phyloP scores from a whole-genome alignment of 2,329 filamentous ascomycete species.

The Fusarium sp. region DNA sequence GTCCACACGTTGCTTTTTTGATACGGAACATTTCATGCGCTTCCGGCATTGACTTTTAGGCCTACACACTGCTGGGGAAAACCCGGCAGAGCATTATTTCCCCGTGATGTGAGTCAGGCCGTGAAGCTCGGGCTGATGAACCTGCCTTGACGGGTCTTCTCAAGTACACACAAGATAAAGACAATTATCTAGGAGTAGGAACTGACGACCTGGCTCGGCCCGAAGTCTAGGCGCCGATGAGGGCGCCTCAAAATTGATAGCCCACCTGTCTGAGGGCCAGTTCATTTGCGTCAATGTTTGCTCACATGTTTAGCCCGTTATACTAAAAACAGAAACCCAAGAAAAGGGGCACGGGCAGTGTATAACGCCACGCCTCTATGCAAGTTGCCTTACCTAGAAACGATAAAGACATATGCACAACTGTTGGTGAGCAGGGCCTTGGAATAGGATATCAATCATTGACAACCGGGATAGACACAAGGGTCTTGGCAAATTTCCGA shows the following conservation, averaged over 20 bases:
- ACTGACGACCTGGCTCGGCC: conserved; percentile 19
- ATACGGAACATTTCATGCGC: background rate
- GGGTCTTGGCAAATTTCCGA: too few species aligned
- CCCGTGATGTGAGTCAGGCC: background rate
- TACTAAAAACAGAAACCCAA: conserved; percentile 21
- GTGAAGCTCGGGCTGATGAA: background rate
- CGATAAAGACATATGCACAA: background rate
- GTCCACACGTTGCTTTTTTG: background rate
- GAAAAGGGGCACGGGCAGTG: background rate
- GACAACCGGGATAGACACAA: background rate
- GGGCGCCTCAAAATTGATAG: conserved; percentile 15
- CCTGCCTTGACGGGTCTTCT: background rate
- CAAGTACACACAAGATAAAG: background rate
- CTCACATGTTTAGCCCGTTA: conserved; percentile 3
- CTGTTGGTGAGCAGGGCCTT: background rate
- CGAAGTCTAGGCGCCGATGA: conserved; percentile 15
- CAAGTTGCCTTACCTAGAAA: conserved; percentile 2
- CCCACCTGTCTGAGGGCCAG: conserved; percentile 21
- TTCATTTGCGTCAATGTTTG: conserved; percentile 28
- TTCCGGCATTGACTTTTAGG: background rate
- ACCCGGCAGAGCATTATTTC: too few species aligned
- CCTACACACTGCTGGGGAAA: too few species aligned
- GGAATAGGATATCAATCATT: background rate
- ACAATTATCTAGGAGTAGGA: background rate
- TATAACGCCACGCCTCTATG: conserved; percentile 28